Evolutionary conservation across 2,329 filamentous ascomycete genomes (phyloP).

Genomic region (Pseudophaeomoniella oleicola): DNA sequence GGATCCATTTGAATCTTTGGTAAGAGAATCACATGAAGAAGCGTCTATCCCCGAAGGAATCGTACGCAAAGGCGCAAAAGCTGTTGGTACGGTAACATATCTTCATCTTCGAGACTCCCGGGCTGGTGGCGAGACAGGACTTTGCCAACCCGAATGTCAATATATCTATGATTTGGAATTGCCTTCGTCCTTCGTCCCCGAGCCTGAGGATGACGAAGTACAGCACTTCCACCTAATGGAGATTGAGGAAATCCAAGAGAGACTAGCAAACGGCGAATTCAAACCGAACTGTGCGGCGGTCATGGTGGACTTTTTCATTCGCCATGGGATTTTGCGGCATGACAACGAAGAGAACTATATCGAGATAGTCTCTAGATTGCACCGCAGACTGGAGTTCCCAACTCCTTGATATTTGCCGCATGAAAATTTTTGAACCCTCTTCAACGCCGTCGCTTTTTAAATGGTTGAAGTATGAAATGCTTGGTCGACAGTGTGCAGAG

Average conservation of each 20-base stretch:
- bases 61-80: constrained; percentile 44
- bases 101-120: constrained; percentile 62
- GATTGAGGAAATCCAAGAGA: constrained; percentile 58
- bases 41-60: constrained; percentile 60
- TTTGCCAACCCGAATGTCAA: constrained; percentile 82
- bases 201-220: constrained; percentile 78
- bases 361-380: constrained; percentile 61
- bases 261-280: constrained; percentile 59
- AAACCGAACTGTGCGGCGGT: constrained; percentile 87
- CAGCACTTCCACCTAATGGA: constrained; percentile 67
- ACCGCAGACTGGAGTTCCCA: constrained; percentile 69
- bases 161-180: constrained; percentile 85
- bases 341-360: constrained; percentile 68
- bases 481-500: neutral
- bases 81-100: constrained; percentile 66
- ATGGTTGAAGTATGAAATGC: constrained; percentile 1
- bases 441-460: constrained; percentile 9
- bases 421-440: constrained; percentile 1
- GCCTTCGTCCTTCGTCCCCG: constrained; percentile 49
- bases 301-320: constrained; percentile 76
- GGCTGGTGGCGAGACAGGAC: constrained; percentile 64
- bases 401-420: constrained; percentile 30
- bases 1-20: constrained; percentile 61
- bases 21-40: constrained; percentile 81
- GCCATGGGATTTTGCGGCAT: constrained; percentile 63